Conservation (phyloP, 108 stramenopile genomes). For the Fragilaria radians region DNA sequence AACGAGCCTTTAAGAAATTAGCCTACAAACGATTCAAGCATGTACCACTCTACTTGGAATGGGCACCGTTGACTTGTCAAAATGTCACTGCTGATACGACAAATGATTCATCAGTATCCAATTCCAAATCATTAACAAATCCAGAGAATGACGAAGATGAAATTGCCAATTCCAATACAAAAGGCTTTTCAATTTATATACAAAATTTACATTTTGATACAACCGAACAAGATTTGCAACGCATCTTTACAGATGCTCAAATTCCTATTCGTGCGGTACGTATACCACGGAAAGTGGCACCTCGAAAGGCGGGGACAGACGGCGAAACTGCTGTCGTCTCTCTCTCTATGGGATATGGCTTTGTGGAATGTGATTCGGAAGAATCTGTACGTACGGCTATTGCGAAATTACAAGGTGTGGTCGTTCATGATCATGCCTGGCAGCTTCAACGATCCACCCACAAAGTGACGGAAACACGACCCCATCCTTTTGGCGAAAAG, state of each 20-base stretch:
- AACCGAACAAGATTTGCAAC: conserved; percentile 60
- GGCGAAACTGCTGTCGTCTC: not conserved
- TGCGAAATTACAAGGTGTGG: conserved; percentile 68
- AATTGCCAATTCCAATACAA: conserved; percentile 22
- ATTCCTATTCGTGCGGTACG: conserved; percentile 65
- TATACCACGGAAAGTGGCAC: conserved; percentile 83
- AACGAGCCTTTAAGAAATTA: conserved; percentile 82
- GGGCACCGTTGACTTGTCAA: conserved; percentile 82
- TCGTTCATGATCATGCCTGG: conserved; percentile 88
- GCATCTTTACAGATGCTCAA: conserved; percentile 43
- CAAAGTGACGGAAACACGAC: not conserved
- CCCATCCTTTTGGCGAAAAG: conserved; percentile 12
- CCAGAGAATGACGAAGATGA: conserved; percentile 20
- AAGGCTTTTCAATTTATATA: conserved; percentile 78
- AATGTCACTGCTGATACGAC: conserved; percentile 14
- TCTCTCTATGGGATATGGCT: conserved; percentile 95
- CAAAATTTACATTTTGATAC: conserved; percentile 96
- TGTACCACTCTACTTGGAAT: conserved; percentile 96
- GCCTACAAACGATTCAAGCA: conserved; percentile 93
- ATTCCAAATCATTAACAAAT: not conserved
- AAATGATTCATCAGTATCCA: conserved; percentile 3
- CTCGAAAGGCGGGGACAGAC: conserved; percentile 20
- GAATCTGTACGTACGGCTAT: conserved; percentile 69
- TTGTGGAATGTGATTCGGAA: conserved; percentile 89
- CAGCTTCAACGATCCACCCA: conserved; percentile 77